Conservation (phyloP, 164 flowering plant genomes). For the Stephania yunnanensis region DNA sequence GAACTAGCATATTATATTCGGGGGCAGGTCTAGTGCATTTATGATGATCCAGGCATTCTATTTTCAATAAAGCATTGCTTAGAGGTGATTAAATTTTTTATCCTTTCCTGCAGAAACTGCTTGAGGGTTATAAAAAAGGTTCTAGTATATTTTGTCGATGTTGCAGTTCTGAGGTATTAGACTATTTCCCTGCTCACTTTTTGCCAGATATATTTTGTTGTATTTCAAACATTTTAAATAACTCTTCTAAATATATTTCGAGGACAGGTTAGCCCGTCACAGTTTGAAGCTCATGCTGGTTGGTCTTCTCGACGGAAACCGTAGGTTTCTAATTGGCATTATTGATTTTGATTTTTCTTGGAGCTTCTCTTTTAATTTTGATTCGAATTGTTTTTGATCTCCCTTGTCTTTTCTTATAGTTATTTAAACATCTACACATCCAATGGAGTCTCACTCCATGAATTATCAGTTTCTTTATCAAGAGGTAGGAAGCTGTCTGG, state of each 20-base stretch:
- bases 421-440: conserved; percentile 77
- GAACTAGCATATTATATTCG: conserved; percentile 61
- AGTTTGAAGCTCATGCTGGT: conserved; percentile 97
- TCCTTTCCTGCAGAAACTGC: conserved; percentile 44
- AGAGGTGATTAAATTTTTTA: background rate
- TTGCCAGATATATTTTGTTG: background rate
- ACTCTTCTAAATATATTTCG: too few relatives aligned
- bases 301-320: conserved; percentile 81
- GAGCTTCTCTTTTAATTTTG: background rate
- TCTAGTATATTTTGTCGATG: conserved; percentile 59
- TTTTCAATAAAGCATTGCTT: background rate
- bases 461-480: conserved; percentile 52
- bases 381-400: conserved; percentile 6
- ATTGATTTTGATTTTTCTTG: background rate
- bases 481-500: conserved; percentile 35
- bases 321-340: conserved; percentile 39
- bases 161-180: conserved; percentile 62
- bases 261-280: conserved; percentile 83
- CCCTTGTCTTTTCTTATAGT: conserved; percentile 34
- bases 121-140: conserved; percentile 70
- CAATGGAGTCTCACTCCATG: conserved; percentile 93
- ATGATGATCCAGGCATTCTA: background rate
- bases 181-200: conserved; percentile 1
- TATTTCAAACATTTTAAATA: too few relatives aligned
- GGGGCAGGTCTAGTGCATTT: conserved; percentile 52